Conservation (phyloP, 2,329 filamentous ascomycete species). For the Pseudocercospora pini-densiflorae region DNA sequence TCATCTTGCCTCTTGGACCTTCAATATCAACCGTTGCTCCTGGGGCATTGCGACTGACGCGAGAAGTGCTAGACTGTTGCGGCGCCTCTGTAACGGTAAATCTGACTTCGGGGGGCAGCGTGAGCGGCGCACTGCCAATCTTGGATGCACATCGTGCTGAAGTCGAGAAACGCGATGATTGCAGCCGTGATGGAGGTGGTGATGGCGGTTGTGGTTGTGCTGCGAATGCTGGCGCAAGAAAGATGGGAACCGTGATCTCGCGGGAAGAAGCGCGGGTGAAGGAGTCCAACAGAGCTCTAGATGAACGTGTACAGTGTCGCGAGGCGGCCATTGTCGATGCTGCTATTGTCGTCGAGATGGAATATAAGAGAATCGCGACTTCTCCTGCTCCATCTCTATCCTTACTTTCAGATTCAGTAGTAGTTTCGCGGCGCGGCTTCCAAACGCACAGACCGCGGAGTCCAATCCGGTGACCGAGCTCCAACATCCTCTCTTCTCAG, state of each 20-base stretch:
- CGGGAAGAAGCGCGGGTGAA: conserved; percentile 20
- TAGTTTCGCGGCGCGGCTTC: background rate
- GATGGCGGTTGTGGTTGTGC: conserved; percentile 33
- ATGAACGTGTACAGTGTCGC: conserved; percentile 32
- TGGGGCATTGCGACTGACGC: conserved; percentile 62
- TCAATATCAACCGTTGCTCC: conserved; percentile 73
- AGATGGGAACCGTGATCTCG: conserved; percentile 59
- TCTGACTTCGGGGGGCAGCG: conserved; percentile 82
- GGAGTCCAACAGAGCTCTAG: conserved; percentile 25
- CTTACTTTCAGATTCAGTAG: conserved; percentile 53
- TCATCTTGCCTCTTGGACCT: conserved; percentile 80
- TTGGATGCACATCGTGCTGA: conserved; percentile 73
- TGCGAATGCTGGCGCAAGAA: conserved; percentile 62
- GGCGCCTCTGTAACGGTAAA: conserved; percentile 66
- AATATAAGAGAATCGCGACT: background rate
- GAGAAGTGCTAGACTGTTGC: conserved; percentile 47
- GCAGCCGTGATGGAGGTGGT: background rate
- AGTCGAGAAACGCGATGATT: conserved; percentile 68
- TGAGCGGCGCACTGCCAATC: conserved; percentile 80
- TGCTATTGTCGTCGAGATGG: conserved; percentile 10
- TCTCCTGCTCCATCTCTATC: conserved; percentile 44
- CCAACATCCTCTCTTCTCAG: background rate
- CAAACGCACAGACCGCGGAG: background rate
- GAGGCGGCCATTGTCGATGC: conserved; percentile 30
- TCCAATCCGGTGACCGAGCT: background rate